A percentile compares a stretch with the other conserved stretches of the same genome.
phyloP scores from a whole-genome alignment of 352 stramenopile genomes.

The Pythium phragmitis region DNA sequence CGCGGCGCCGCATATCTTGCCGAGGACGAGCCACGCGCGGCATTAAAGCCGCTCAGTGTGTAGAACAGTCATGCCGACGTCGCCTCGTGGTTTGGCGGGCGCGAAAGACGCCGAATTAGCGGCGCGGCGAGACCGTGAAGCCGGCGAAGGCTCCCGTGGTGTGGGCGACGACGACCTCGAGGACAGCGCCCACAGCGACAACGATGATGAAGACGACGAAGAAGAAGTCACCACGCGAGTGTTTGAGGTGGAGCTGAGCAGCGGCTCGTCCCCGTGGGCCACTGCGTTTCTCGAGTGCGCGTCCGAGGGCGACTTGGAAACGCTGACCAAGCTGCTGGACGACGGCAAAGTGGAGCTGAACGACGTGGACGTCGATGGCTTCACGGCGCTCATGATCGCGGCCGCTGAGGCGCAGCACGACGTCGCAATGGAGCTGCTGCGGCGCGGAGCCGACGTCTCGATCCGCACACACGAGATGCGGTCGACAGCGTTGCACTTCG shows the following conservation, averaged over 20 bases:
- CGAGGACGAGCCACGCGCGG: background rate
- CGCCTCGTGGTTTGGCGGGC: constrained; percentile 16
- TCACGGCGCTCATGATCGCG: constrained; percentile 84
- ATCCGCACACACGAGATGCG: constrained; percentile 72
- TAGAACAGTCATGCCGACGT: constrained; percentile 1
- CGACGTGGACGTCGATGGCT: constrained; percentile 80
- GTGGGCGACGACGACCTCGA: background rate
- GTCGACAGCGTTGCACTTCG: constrained; percentile 77
- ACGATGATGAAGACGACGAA: constrained; percentile 15
- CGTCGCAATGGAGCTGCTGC: constrained; percentile 58
- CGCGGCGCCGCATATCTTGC: background rate
- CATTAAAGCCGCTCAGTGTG: background rate
- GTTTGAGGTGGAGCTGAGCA: constrained; percentile 62
- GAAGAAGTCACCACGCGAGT: constrained; percentile 56
- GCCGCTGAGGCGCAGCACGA: constrained; percentile 63
- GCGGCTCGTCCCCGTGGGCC: constrained; percentile 49
- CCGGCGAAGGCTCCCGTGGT: background rate
- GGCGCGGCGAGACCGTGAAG: constrained; percentile 21
- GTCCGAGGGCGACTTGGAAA: constrained; percentile 65
- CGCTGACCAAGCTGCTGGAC: constrained; percentile 61
- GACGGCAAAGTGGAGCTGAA: constrained; percentile 55
- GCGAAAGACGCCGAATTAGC: constrained; percentile 23
- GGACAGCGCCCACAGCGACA: background rate
- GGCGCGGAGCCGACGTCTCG: constrained; percentile 53
- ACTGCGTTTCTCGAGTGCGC: constrained; percentile 75